These are phyloP conservation scores for Berberis thunbergii DNA, from an alignment of 164 flowering plant genomes.

Conservation along the genomic window DNA sequence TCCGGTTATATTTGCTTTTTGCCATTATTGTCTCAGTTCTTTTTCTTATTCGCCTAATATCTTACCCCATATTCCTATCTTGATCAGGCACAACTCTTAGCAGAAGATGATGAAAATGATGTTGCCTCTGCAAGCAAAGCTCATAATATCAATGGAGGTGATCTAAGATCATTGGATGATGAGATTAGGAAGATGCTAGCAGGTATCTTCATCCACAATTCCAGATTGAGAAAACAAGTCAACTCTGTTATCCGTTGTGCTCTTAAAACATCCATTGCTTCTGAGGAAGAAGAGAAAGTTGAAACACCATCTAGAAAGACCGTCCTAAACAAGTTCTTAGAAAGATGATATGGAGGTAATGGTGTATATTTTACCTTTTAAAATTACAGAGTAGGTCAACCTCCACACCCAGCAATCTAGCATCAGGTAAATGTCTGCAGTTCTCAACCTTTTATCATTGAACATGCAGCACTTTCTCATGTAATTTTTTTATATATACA, in stretches of 20 bases:
- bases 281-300: slow-evolving; percentile 27
- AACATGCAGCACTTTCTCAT: slow-evolving; percentile 3
- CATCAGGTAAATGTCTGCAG: not conserved
- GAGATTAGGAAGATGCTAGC: slow-evolving; percentile 45
- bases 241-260: slow-evolving; percentile 41
- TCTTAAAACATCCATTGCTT: slow-evolving; percentile 23
- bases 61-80: not conserved
- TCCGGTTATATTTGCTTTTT: not conserved
- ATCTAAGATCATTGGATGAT: slow-evolving; percentile 16
- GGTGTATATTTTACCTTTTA: slow-evolving; percentile 1
- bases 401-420: not conserved
- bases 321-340: slow-evolving; percentile 53
- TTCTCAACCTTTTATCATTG: not conserved
- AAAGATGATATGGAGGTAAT: slow-evolving; percentile 25
- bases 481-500: slow-evolving; percentile 19
- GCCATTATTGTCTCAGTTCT: not conserved
- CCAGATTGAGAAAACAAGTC: slow-evolving; percentile 60
- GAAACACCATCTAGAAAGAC: slow-evolving; percentile 41
- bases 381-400: slow-evolving; percentile 3
- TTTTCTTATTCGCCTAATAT: not conserved
- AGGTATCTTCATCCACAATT: slow-evolving; percentile 50
- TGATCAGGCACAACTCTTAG: slow-evolving; percentile 51
- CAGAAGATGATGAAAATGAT: slow-evolving; percentile 28
- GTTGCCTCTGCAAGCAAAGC: slow-evolving; percentile 4
- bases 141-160: slow-evolving; percentile 15